These are phyloP conservation scores for Ustilago shanxiensis DNA, from an alignment of 1,284 basidiomycete species.

Conservation along the genomic window DNA sequence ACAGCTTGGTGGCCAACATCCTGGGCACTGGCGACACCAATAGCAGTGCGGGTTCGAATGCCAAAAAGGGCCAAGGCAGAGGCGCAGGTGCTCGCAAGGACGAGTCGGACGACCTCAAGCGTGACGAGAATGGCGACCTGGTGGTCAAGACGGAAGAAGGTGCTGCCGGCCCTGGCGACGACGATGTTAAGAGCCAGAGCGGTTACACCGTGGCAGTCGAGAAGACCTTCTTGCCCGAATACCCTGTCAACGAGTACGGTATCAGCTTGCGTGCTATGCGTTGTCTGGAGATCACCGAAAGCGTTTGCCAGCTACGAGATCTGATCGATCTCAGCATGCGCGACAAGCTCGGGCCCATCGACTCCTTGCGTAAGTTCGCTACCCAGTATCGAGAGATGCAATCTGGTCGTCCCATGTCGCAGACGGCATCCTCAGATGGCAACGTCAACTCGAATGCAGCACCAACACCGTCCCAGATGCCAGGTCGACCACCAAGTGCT, in stretches of 20 bases:
- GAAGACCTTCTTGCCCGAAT: constrained; percentile 52
- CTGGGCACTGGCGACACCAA: constrained; percentile 27
- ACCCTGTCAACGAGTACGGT: constrained; percentile 64
- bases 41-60: constrained; percentile 8
- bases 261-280: constrained; percentile 63
- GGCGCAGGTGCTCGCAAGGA: constrained; percentile 34
- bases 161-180: constrained; percentile 19
- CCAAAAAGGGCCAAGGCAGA: constrained; percentile 29
- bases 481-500: constrained; percentile 38
- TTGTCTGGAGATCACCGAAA: constrained; percentile 64
- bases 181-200: constrained; percentile 36
- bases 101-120: constrained; percentile 24
- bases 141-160: constrained; percentile 34
- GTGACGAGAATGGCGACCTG: constrained; percentile 35
- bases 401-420: constrained; percentile 21
- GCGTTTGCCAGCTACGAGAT: constrained; percentile 60
- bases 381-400: constrained; percentile 49
- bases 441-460: constrained; percentile 11
- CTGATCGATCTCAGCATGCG: constrained; percentile 57
- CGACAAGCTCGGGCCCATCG: constrained; percentile 54
- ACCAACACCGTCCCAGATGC: constrained; percentile 25
- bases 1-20: constrained; percentile 38
- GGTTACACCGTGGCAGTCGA: constrained; percentile 50
- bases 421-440: constrained; percentile 15
- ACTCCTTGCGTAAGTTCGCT: constrained; percentile 51